phyloP scores from a whole-genome alignment of 306 rosid genomes.

The Aeschynomene evenia region DNA sequence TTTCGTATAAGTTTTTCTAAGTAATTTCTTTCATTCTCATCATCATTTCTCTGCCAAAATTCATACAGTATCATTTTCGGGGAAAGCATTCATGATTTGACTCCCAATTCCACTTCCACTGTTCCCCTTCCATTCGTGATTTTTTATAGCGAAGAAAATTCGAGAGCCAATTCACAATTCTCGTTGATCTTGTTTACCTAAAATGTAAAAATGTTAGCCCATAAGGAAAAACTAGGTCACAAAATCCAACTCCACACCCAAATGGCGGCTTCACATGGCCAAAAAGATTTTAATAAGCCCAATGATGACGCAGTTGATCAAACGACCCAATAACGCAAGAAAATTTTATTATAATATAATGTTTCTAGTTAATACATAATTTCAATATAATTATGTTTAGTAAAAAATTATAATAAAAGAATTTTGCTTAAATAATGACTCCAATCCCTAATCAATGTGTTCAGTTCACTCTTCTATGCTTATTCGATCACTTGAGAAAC shows the following conservation, averaged over 20 bases:
- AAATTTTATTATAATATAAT: too few species aligned
- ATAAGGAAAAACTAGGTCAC: not conserved
- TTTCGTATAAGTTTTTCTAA: too few species aligned
- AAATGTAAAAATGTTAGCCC: not conserved
- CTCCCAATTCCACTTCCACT: constrained; percentile 1
- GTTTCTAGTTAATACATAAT: too few species aligned
- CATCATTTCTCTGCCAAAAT: too few species aligned
- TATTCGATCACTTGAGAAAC: not conserved
- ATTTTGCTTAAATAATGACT: too few species aligned
- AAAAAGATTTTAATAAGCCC: not conserved
- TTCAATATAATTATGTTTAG: too few species aligned
- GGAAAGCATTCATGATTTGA: not conserved
- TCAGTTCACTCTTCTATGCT: not conserved
- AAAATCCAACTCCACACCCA: not conserved
- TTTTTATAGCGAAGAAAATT: not conserved
- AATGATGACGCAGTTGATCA: not conserved
- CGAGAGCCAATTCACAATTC: not conserved
- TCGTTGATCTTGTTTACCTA: not conserved
- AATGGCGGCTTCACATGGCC: not conserved
- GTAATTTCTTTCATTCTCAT: too few species aligned
- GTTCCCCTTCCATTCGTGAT: too few species aligned
- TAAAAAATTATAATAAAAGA: too few species aligned
- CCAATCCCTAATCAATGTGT: too few species aligned
- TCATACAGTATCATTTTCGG: not conserved
- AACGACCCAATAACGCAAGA: not conserved